A percentile compares a stretch with the other conserved stretches of the same genome.
phyloP scores from a whole-genome alignment of 2,329 filamentous ascomycete genomes.

The Xylariaceae sp. region DNA sequence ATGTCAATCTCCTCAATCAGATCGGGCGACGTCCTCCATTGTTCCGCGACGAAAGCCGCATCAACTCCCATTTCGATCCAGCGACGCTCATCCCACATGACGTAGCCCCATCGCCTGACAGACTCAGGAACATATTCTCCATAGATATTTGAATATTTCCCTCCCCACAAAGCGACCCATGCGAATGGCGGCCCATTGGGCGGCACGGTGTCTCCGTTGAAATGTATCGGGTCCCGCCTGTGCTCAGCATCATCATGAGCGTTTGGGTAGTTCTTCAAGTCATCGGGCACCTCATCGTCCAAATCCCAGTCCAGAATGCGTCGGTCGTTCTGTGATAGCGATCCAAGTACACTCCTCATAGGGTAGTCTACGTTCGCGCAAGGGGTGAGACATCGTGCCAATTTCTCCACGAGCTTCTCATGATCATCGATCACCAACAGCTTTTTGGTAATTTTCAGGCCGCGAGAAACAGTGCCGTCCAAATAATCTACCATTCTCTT shows the following conservation, averaged over 20 bases:
- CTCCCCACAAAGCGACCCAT: constrained; percentile 13
- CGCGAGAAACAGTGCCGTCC: neutral
- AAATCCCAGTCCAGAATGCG: too few species aligned
- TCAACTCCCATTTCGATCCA: constrained; percentile 4
- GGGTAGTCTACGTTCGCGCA: neutral
- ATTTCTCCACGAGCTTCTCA: neutral
- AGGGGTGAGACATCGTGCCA: neutral
- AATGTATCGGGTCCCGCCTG: neutral
- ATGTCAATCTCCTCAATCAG: neutral
- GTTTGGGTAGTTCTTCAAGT: neutral
- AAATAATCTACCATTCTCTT: neutral
- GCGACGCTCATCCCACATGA: constrained; percentile 14
- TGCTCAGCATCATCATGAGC: constrained; percentile 5
- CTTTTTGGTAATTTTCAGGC: constrained; percentile 1
- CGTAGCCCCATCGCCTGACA: constrained; percentile 12
- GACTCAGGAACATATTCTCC: constrained; percentile 5
- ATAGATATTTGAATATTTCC: constrained; percentile 14
- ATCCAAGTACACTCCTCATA: neutral
- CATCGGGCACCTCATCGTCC: too few species aligned
- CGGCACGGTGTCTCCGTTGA: constrained; percentile 6
- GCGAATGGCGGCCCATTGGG: constrained; percentile 9
- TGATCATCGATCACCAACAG: constrained; percentile 1
- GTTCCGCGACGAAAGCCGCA: neutral
- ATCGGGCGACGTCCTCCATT: neutral
- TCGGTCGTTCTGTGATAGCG: neutral